These are phyloP conservation scores for Terfezia boudieri DNA, from an alignment of 495 filamentous ascomycete genomes.

Conservation along the genomic window DNA sequence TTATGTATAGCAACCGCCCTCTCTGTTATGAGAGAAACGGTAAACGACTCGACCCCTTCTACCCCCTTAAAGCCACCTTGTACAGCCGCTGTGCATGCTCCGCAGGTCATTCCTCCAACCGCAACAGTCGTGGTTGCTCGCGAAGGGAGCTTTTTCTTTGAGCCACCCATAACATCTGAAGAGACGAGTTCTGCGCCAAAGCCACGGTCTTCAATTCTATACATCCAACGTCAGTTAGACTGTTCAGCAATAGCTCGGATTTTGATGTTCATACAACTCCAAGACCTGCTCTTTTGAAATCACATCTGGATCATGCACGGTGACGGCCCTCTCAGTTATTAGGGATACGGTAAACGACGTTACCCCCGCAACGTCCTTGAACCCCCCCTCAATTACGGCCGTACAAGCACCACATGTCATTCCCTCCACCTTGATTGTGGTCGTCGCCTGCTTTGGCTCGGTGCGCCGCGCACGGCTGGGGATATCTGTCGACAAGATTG, in stretches of 20 bases:
- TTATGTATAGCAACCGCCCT: constrained; percentile 79
- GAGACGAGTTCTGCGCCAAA: constrained; percentile 87
- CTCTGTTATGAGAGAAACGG: constrained; percentile 80
- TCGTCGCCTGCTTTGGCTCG: constrained; percentile 56
- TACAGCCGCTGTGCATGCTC: constrained; percentile 80
- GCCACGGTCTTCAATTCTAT: constrained; percentile 62
- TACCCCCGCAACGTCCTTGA: constrained; percentile 57
- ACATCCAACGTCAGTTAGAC: constrained; percentile 15
- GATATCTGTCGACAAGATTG: constrained; percentile 55
- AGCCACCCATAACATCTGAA: constrained; percentile 30
- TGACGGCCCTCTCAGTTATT: constrained; percentile 76
- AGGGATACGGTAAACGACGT: constrained; percentile 73
- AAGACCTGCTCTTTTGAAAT: constrained; percentile 50
- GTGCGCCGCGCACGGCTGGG: constrained; percentile 17
- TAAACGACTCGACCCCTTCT: constrained; percentile 62
- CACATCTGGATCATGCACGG: constrained; percentile 62
- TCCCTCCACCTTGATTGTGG: constrained; percentile 65
- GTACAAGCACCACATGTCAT: constrained; percentile 40
- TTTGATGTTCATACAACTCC: constrained; percentile 28
- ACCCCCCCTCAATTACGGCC: constrained; percentile 27
- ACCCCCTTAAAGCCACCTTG: constrained; percentile 61
- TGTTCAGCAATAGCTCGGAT: too few relatives aligned
- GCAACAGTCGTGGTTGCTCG: constrained; percentile 54
- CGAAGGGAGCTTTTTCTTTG: constrained; percentile 20
- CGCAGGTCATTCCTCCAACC: constrained; percentile 91